Base-by-base conservation (phyloP, 768 basidiomycete genomes). In the Rhizopogon rudus region DNA sequence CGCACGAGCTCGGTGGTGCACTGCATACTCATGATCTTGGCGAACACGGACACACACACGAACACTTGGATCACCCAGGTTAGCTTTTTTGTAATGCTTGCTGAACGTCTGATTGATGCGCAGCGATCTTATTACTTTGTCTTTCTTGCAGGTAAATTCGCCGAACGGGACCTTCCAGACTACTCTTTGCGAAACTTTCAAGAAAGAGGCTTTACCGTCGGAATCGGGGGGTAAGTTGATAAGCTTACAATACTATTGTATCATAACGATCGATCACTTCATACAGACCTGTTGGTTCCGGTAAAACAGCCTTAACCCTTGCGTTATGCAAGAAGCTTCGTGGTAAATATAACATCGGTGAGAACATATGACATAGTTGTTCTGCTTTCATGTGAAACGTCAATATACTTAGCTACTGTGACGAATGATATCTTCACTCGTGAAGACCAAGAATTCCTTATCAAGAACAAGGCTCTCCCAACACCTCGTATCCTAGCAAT, bases 391-490 rank as follows among this genome's bases (percentile, higher is more conserved):
- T 20, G 53, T 59, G 22, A 62, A 45, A 45, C 17, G 10, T 63
- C 53, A 57, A 51, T 42, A 57, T 10, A 53, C 50, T 9, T 33
- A 93, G 95, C 92, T 35, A 93, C 93, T 2, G 93, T 96, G 13
- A 99, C 96, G n/a, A 99, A 99, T 72, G 96, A 99, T 71, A 99
- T 99, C 68, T 99, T 99, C 73, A 99, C 96, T 37, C 81, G 89
- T 20, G 96, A 98, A 69, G 96, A 98, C 66, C 94, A 97, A 69
- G 96, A 98, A 64, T 99, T 99, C 71, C 75, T 99, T 39, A 96
- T 99, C 65, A 86, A 82, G 64, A 92, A 98, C 73, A 81, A 87
- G 55, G 96, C 96, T 0, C 82, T 99, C 6, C 88, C 91, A 0
- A 70, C 84, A 3, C 79, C 81, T 25, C 91, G 93, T 33, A 98